Evolutionary conservation across 2,329 filamentous ascomycete genomes (phyloP).

Genomic region (Shiraia sp.): DNA sequence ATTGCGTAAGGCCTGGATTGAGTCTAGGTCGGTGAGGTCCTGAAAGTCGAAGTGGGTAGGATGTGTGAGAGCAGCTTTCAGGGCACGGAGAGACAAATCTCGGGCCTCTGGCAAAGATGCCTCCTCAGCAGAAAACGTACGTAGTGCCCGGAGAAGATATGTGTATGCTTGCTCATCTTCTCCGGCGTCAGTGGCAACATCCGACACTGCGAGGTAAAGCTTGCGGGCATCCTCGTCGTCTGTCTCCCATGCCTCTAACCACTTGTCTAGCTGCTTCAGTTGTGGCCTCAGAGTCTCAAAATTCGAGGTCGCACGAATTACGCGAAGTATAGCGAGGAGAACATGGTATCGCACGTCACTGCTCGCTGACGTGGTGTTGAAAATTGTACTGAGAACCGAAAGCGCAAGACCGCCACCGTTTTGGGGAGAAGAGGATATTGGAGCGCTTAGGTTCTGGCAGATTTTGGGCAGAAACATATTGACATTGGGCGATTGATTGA

Average conservation of each 20-base stretch:
- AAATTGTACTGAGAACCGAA: constrained; percentile 89
- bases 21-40: constrained; percentile 70
- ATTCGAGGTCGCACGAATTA: constrained; percentile 68
- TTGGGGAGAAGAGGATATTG: constrained; percentile 80
- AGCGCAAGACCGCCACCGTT: constrained; percentile 87
- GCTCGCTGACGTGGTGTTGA: constrained; percentile 80
- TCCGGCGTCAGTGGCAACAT: constrained; percentile 76
- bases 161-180: constrained; percentile 76
- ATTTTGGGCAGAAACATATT: constrained; percentile 85
- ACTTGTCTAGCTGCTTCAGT: constrained; percentile 78
- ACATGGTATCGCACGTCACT: constrained; percentile 86
- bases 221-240: constrained; percentile 82
- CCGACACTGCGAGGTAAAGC: constrained; percentile 80
- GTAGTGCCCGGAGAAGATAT: constrained; percentile 76
- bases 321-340: constrained; percentile 82
- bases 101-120: constrained; percentile 59
- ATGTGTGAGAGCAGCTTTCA: constrained; percentile 68
- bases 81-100: constrained; percentile 64
- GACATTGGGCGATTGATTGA: constrained; percentile 81
- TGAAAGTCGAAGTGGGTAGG: constrained; percentile 73
- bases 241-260: constrained; percentile 82
- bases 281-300: constrained; percentile 85
- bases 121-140: constrained; percentile 69
- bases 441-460: constrained; percentile 83
- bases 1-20: constrained; percentile 83